Conservation (phyloP, 257 asterid species). For the Primulina tabacum region DNA sequence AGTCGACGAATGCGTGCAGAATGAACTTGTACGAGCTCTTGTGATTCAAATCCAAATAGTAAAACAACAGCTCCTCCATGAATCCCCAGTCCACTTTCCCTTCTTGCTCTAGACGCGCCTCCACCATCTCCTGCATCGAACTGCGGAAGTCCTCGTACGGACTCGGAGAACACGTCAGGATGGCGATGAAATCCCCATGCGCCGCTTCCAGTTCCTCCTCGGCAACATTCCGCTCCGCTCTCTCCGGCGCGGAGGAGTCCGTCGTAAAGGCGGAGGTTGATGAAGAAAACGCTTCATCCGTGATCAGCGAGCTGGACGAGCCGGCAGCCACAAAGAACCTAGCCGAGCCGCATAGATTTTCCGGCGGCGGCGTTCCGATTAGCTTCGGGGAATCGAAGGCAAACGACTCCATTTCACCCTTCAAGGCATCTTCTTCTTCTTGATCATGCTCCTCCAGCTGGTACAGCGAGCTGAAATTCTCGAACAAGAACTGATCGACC, state of each 20-base stretch:
- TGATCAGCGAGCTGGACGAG: slow-evolving; percentile 32
- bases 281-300: slow-evolving; percentile 17
- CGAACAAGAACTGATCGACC: slow-evolving; percentile 56
- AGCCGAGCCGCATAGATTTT: slow-evolving; percentile 19
- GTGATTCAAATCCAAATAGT: slow-evolving; percentile 64
- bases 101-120: slow-evolving; percentile 43
- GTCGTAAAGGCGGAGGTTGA: slow-evolving; percentile 18
- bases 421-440: slow-evolving; percentile 27
- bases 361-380: slow-evolving; percentile 35
- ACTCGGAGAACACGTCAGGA: slow-evolving; percentile 41
- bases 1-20: slow-evolving; percentile 66
- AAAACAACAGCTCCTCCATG: slow-evolving; percentile 72
- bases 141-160: slow-evolving; percentile 55
- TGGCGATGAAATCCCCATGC: slow-evolving; percentile 45
- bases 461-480: slow-evolving; percentile 63
- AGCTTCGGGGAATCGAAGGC: slow-evolving; percentile 35
- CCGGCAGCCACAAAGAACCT: slow-evolving; percentile 26
- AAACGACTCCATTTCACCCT: slow-evolving; percentile 14
- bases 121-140: slow-evolving; percentile 61
- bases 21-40: slow-evolving; percentile 54
- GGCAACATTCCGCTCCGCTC: background rate
- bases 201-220: slow-evolving; percentile 10
- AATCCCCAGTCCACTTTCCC: slow-evolving; percentile 72
- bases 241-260: slow-evolving; percentile 14
- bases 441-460: slow-evolving; percentile 23